These are phyloP conservation scores for Aspergillus saccharolyticus DNA, from an alignment of 495 filamentous ascomycete species.

Conservation along the genomic window DNA sequence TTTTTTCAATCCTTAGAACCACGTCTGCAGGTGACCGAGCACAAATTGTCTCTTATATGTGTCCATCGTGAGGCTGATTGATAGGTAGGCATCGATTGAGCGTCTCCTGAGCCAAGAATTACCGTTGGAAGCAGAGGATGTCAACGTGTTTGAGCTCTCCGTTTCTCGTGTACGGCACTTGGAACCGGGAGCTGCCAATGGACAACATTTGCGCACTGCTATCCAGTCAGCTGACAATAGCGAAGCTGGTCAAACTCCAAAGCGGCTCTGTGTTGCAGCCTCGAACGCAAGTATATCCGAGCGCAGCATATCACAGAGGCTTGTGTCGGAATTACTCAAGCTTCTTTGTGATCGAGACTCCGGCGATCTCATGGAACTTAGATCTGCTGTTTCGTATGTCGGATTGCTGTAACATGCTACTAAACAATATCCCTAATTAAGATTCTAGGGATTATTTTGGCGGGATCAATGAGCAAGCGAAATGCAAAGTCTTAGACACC, in stretches of 20 bases:
- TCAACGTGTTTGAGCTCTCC: neutral
- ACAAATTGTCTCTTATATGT: neutral
- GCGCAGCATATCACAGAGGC: slow-evolving; percentile 14
- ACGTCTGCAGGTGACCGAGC: slow-evolving; percentile 26
- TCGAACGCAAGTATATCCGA: neutral
- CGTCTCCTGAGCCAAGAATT: slow-evolving; percentile 1
- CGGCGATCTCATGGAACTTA: slow-evolving; percentile 22
- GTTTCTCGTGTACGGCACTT: neutral
- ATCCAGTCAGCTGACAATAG: slow-evolving; percentile 7
- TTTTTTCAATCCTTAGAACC: slow-evolving; percentile 17
- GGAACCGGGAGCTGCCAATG: neutral
- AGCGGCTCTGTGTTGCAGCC: slow-evolving; percentile 25
- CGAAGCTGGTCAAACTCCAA: slow-evolving; percentile 18
- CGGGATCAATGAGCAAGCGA: slow-evolving; percentile 24
- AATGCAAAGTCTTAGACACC: slow-evolving; percentile 28
- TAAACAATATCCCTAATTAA: slow-evolving; percentile 7
- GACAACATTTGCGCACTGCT: slow-evolving; percentile 10
- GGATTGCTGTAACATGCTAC: neutral
- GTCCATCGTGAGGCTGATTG: slow-evolving; percentile 17
- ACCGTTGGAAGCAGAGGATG: neutral
- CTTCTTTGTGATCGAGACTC: slow-evolving; percentile 17
- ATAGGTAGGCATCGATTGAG: slow-evolving; percentile 21
- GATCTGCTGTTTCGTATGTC: slow-evolving; percentile 30
- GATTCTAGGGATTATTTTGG: slow-evolving; percentile 22
- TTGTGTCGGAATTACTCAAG: slow-evolving; percentile 17